A percentile compares a stretch with the other conserved stretches of the same genome.
phyloP scores from a whole-genome alignment of 2,329 filamentous ascomycete genomes.

The Fusarium albosuccineum region DNA sequence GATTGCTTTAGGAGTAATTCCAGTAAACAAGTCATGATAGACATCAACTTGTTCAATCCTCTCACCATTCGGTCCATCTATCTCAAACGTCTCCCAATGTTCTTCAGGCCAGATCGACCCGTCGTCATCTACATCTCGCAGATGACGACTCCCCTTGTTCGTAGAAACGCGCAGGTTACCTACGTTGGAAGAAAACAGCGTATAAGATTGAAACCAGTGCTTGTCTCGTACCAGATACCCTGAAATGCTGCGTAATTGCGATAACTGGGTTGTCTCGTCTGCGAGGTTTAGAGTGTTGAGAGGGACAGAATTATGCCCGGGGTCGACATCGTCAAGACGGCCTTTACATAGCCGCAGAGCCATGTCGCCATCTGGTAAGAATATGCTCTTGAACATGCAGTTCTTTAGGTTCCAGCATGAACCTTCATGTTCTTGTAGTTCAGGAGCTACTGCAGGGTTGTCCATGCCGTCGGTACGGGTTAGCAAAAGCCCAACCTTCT shows the following conservation, averaged over 20 bases:
- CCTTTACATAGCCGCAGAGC: neutral
- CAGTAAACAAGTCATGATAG: neutral
- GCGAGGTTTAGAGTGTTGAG: neutral
- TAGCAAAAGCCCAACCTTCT: neutral
- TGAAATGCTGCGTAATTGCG: neutral
- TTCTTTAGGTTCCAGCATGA: neutral
- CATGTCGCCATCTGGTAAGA: neutral
- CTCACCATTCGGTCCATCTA: neutral
- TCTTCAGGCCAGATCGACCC: neutral
- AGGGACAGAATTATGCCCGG: neutral
- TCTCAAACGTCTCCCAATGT: neutral
- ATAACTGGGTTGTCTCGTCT: neutral
- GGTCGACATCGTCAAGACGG: neutral
- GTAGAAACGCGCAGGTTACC: neutral
- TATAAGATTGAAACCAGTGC: neutral
- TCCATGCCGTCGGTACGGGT: neutral
- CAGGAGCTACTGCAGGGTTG: neutral
- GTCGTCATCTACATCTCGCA: neutral
- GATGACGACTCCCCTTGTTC: neutral
- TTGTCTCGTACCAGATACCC: neutral
- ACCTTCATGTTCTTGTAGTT: neutral
- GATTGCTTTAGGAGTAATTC: neutral
- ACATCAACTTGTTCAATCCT: neutral
- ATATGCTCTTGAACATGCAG: neutral
- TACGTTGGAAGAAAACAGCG: neutral